Base-by-base conservation (phyloP, 2,329 filamentous ascomycete genomes). In the Torrubiella hemipterigena region DNA sequence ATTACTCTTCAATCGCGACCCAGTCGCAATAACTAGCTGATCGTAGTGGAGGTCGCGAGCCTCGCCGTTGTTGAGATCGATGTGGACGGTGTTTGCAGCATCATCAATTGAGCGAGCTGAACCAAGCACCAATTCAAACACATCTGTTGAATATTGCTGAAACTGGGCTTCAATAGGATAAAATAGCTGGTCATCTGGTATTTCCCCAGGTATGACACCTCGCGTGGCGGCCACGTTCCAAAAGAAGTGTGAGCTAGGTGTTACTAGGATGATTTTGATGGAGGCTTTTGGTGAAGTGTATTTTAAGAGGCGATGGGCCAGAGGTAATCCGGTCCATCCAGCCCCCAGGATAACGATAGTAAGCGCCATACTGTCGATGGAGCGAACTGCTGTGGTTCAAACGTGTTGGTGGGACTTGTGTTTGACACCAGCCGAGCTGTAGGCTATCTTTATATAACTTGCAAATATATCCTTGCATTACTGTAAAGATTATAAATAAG, bases 191-290 rank as follows among this genome's bases (percentile, higher is more conserved):
- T 64, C 55, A 36, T 69, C 63, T 12, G 55, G 51, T 33, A 69
- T 49, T 20, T 55, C 47, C 17, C 58, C 61, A 1, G 67, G 66
- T 15, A 72, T 55, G 23, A 72, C 56, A 39, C 63, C 65, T 22
- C 68, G 65, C n/a, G 68, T 62, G 3, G 68, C 61, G 1, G 67
- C 67, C 6, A 73, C 38, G 42, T 70, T 72, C 67, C 66, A 71
- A 51, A 59, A 72, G 41, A 71, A 67, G 41, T 67, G 62, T 31
- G 54, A 59, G 44, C 63, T 70, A 52, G 69, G 51, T 21, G 65
- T 65, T 11, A 72, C 58, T n/a, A 71, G 53, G 15, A 70, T 53
- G 30, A 72, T 62, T 40, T 67, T 68, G 27, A 65, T 57, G 19
- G 57, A 45, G 13, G 57, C 45, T 16, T 58, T 51, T 27, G 58